These are phyloP conservation scores for Fusarium sp. DNA, from an alignment of 2,329 filamentous ascomycete genomes.

Conservation along the genomic window DNA sequence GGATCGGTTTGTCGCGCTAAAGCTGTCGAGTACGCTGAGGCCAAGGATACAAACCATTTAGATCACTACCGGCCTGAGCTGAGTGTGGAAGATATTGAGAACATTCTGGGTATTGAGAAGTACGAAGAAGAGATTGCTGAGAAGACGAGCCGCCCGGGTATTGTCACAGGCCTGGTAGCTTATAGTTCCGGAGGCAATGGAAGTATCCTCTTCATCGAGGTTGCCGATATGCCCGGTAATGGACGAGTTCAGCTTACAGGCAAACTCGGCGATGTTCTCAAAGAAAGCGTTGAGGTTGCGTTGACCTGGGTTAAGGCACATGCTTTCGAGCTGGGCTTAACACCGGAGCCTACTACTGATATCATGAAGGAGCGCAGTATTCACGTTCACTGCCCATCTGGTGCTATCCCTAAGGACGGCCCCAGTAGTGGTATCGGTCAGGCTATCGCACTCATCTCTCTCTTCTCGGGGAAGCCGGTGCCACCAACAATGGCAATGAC, in stretches of 20 bases:
- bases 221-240: conserved; percentile 94
- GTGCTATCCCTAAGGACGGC: conserved; percentile 94
- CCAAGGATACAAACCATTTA: conserved; percentile 77
- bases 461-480: conserved; percentile 88
- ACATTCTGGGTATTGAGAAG: conserved; percentile 90
- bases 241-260: conserved; percentile 95
- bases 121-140: conserved; percentile 97
- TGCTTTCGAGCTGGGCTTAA: conserved; percentile 89
- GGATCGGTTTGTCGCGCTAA: conserved; percentile 94
- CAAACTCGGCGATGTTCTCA: conserved; percentile 95
- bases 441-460: conserved; percentile 89
- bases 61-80: conserved; percentile 80
- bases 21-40: conserved; percentile 93
- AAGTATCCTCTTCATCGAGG: conserved; percentile 97
- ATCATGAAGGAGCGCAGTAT: conserved; percentile 96
- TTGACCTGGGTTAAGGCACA: conserved; percentile 98
- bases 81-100: conserved; percentile 83
- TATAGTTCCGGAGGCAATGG: conserved; percentile 94
- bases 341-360: conserved; percentile 82
- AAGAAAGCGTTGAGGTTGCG: conserved; percentile 96
- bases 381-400: conserved; percentile 95
- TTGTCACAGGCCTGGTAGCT: conserved; percentile 95
- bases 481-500: conserved; percentile 97
- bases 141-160: conserved; percentile 82
- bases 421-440: conserved; percentile 90